Evolutionary conservation across 306 rosid species (phyloP).

Genomic region (Neltuma alba): DNA sequence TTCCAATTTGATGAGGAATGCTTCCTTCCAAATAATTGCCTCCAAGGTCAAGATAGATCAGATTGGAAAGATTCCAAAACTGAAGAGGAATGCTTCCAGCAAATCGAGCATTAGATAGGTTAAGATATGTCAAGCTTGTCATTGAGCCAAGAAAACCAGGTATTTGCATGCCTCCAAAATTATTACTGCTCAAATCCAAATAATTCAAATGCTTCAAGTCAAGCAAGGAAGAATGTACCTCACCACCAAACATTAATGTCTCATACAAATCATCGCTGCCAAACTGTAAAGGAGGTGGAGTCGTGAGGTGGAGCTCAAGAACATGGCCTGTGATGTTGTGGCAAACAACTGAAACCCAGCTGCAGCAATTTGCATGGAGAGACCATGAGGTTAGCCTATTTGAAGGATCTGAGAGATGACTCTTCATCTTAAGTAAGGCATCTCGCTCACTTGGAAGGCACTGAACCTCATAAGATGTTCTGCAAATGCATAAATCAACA

Average conservation of each 20-base stretch:
- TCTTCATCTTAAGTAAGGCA: not conserved
- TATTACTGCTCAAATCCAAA: not conserved
- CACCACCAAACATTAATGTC: not conserved
- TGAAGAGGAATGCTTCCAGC: not conserved
- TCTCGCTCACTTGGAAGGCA: not conserved
- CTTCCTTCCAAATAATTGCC: not conserved
- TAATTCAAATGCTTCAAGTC: not conserved
- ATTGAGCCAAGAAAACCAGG: too few relatives aligned
- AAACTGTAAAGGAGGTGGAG: not conserved
- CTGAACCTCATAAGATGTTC: not conserved
- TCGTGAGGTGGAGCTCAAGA: not conserved
- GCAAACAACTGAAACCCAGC: not conserved
- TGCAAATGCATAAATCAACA: not conserved
- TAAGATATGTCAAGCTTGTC: too few relatives aligned
- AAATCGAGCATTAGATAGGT: not conserved
- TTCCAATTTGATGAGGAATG: too few relatives aligned
- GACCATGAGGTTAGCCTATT: not conserved
- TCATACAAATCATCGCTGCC: not conserved
- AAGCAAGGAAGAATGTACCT: not conserved
- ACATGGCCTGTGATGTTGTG: not conserved
- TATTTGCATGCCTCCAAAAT: too few relatives aligned
- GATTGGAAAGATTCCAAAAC: not conserved
- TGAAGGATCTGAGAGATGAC: not conserved
- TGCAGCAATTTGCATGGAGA: not conserved
- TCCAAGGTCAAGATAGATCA: not conserved